These are phyloP conservation scores for Globisporangium abappressorium DNA, from an alignment of 352 stramenopile genomes.

Conservation along the genomic window DNA sequence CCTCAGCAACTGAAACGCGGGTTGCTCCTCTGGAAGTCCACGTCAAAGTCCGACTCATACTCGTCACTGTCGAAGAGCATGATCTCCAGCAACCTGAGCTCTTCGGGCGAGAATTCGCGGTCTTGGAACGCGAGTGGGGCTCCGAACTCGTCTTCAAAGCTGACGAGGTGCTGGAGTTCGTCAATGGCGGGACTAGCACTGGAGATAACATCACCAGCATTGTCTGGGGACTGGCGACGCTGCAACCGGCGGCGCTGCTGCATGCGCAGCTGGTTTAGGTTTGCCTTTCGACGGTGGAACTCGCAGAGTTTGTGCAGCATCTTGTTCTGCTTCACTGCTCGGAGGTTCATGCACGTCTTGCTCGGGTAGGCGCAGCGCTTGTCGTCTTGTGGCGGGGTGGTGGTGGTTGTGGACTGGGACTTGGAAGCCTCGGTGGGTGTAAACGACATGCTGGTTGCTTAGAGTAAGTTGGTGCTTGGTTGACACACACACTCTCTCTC, in stretches of 20 bases:
- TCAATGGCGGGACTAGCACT: not conserved
- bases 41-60: not conserved
- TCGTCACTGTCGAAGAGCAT: slow-evolving; percentile 16
- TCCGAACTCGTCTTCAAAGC: not conserved
- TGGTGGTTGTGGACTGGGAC: not conserved
- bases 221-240: not conserved
- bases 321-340: slow-evolving; percentile 44
- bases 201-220: not conserved
- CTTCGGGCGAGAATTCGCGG: slow-evolving; percentile 13
- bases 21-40: not conserved
- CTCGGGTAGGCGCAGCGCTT: slow-evolving; percentile 45
- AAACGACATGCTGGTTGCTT: not conserved
- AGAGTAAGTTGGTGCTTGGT: not conserved
- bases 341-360: slow-evolving; percentile 41
- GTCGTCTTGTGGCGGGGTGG: not conserved
- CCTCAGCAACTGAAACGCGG: not conserved
- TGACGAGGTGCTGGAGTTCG: not conserved
- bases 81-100: slow-evolving; percentile 12
- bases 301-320: slow-evolving; percentile 51
- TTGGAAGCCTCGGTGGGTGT: not conserved
- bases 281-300: slow-evolving; percentile 49
- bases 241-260: slow-evolving; percentile 12
- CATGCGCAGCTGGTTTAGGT: slow-evolving; percentile 43
- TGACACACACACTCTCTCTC: too few relatives aligned
- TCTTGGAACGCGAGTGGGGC: not conserved